Evolutionary conservation across 129 eudicot genomes (phyloP).

Genomic region (Ambrosia trifida): DNA sequence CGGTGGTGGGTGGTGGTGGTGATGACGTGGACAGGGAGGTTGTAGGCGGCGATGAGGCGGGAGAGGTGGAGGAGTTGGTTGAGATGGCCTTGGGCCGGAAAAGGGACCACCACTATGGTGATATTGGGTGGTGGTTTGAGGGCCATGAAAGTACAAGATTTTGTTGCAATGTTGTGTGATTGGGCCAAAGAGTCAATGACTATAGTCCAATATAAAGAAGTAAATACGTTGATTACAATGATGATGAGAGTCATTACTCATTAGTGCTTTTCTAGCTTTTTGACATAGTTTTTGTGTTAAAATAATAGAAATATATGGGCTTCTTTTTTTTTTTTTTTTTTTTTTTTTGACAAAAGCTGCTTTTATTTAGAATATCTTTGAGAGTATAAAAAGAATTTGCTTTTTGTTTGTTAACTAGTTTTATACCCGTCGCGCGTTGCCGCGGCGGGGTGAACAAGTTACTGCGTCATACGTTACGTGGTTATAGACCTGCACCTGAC

Average conservation of each 20-base stretch:
- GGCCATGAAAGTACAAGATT: slow-evolving; percentile 6
- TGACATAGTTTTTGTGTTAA: background rate
- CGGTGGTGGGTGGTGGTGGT: slow-evolving; percentile 43
- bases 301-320: too few relatives aligned
- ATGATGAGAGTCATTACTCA: too few relatives aligned
- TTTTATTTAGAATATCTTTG: too few relatives aligned
- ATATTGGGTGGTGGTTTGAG: background rate
- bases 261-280: background rate
- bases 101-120: slow-evolving; percentile 39
- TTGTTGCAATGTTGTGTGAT: background rate
- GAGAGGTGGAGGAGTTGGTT: slow-evolving; percentile 54
- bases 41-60: slow-evolving; percentile 46
- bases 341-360: too few relatives aligned
- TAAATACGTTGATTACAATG: background rate
- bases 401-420: too few relatives aligned
- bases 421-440: too few relatives aligned
- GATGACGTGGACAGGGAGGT: slow-evolving; percentile 40
- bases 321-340: too few relatives aligned
- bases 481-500: too few relatives aligned
- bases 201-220: background rate
- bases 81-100: slow-evolving; percentile 55
- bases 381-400: too few relatives aligned
- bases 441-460: too few relatives aligned
- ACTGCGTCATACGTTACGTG: too few relatives aligned
- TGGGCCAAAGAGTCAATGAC: background rate